Conservation (phyloP, 1,284 basidiomycete species). For the Taiwanofungus camphoratus region DNA sequence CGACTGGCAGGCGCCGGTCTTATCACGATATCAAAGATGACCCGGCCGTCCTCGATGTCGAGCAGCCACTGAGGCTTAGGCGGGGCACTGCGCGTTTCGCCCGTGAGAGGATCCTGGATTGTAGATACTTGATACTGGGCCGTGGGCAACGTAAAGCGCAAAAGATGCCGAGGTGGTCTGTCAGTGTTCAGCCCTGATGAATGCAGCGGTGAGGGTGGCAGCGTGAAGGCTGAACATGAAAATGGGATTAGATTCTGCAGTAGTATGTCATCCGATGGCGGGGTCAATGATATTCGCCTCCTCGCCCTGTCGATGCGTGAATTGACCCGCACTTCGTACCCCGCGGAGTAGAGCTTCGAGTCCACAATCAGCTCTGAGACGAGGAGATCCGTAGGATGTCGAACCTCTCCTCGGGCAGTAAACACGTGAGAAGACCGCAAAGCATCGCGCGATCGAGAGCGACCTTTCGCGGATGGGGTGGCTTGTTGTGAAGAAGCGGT, state of each 20-base stretch:
- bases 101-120: slow-evolving; percentile 77
- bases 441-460: slow-evolving; percentile 29
- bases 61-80: slow-evolving; percentile 72
- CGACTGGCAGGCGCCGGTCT: slow-evolving; percentile 28
- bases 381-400: slow-evolving; percentile 52
- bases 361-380: slow-evolving; percentile 73
- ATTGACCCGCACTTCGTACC: slow-evolving; percentile 54
- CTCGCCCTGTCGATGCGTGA: slow-evolving; percentile 39
- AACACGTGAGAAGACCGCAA: slow-evolving; percentile 45
- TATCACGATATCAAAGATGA: slow-evolving; percentile 56
- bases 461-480: slow-evolving; percentile 7
- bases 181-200: slow-evolving; percentile 62
- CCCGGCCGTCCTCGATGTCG: slow-evolving; percentile 61
- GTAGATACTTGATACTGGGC: slow-evolving; percentile 71
- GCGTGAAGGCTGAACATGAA: slow-evolving; percentile 50
- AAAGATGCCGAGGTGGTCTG: slow-evolving; percentile 62
- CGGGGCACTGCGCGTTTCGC: slow-evolving; percentile 56
- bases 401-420: slow-evolving; percentile 53
- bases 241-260: slow-evolving; percentile 40
- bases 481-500: background rate
- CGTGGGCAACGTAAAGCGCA: slow-evolving; percentile 77
- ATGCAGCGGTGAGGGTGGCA: slow-evolving; percentile 76
- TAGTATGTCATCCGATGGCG: slow-evolving; percentile 10
- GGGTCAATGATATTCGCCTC: slow-evolving; percentile 15
- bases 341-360: slow-evolving; percentile 66